Evolutionary conservation across 139 green algal species (phyloP).

Genomic region (Picochlorum sp.): DNA sequence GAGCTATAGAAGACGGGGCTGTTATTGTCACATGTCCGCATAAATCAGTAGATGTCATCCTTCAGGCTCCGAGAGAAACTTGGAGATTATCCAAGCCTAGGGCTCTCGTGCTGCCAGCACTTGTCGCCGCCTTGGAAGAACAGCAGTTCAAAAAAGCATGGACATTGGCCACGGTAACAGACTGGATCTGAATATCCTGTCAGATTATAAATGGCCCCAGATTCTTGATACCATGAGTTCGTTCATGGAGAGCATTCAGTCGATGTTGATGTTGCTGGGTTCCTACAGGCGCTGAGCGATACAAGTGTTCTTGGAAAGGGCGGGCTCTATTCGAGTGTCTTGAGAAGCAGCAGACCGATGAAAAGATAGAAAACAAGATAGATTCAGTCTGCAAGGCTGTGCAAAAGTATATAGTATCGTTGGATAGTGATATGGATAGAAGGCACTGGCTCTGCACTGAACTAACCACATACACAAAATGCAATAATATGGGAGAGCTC

Average conservation of each 20-base stretch:
- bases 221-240: constrained; percentile 42
- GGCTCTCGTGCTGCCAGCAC: constrained; percentile 66
- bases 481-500: constrained; percentile 57
- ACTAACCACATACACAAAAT: constrained; percentile 38
- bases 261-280: constrained; percentile 62
- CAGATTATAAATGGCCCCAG: constrained; percentile 74
- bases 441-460: constrained; percentile 42
- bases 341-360: background rate
- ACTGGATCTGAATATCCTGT: constrained; percentile 89
- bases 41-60: constrained; percentile 27
- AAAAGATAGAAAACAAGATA: background rate
- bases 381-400: background rate
- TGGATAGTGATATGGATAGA: background rate
- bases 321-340: constrained; percentile 53
- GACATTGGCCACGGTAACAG: constrained; percentile 49
- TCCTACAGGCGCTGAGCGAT: constrained; percentile 58
- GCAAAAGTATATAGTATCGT: background rate
- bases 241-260: constrained; percentile 44
- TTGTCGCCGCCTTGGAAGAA: constrained; percentile 40
- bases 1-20: constrained; percentile 56
- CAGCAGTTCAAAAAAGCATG: constrained; percentile 40
- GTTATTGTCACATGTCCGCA: constrained; percentile 44
- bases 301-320: constrained; percentile 23
- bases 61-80: constrained; percentile 88
- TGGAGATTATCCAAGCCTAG: constrained; percentile 76